Conservation (phyloP, 2,329 filamentous ascomycete genomes). For the Stachybotrys elegans region DNA sequence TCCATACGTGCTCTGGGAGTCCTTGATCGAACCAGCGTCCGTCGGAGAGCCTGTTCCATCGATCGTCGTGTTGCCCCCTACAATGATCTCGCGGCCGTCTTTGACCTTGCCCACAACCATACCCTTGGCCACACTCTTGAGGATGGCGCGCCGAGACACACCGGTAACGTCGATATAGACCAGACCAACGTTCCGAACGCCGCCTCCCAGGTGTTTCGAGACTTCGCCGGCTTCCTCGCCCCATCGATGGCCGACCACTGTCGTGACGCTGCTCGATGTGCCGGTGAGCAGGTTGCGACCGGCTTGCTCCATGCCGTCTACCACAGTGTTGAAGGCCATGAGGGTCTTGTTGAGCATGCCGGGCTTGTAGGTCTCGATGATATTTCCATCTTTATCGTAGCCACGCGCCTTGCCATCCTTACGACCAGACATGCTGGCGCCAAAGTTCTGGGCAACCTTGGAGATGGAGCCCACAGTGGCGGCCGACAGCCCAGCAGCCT, state of each 20-base stretch:
- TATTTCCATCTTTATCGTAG: constrained; percentile 65
- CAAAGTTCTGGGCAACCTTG: constrained; percentile 83
- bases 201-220: constrained; percentile 70
- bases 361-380: constrained; percentile 68
- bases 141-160: constrained; percentile 79
- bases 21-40: constrained; percentile 15
- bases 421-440: constrained; percentile 60
- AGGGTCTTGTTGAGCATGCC: constrained; percentile 91
- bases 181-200: constrained; percentile 91
- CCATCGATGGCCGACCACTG: constrained; percentile 84
- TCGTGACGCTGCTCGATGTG: constrained; percentile 72
- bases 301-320: constrained; percentile 87
- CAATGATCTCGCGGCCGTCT: constrained; percentile 67
- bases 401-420: constrained; percentile 52
- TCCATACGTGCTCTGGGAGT: constrained; percentile 18
- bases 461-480: constrained; percentile 83
- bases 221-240: constrained; percentile 79
- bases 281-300: constrained; percentile 72
- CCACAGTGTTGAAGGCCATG: constrained; percentile 93
- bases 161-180: constrained; percentile 97
- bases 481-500: constrained; percentile 73
- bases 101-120: constrained; percentile 85
- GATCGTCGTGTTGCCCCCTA: constrained; percentile 57
- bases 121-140: constrained; percentile 94
- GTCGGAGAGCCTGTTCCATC: constrained; percentile 17